Conservation (phyloP, 2,329 filamentous ascomycete genomes). For the Aureobasidium mangrovei region DNA sequence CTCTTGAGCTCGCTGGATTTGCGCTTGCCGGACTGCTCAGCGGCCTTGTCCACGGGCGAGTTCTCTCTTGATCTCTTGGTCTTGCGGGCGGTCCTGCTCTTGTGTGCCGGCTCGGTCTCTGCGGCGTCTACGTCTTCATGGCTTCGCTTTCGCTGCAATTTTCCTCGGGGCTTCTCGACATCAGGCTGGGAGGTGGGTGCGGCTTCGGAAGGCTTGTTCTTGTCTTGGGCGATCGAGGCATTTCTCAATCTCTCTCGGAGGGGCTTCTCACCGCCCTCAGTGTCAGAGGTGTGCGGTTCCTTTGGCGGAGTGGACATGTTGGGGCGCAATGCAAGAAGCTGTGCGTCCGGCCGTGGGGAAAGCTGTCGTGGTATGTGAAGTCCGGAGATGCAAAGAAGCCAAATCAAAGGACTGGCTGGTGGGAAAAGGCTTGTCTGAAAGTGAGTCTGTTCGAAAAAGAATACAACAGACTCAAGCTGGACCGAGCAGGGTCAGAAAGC, state of each 20-base stretch:
- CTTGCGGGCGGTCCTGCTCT: conserved; percentile 36
- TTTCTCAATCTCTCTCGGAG: conserved; percentile 54
- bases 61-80: conserved; percentile 42
- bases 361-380: no score
- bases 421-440: no score
- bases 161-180: conserved; percentile 21
- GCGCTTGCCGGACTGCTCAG: conserved; percentile 25
- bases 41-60: conserved; percentile 26
- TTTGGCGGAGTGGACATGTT: conserved; percentile 22
- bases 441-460: neutral
- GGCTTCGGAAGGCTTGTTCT: neutral
- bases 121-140: conserved; percentile 32
- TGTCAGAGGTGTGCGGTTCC: conserved; percentile 27
- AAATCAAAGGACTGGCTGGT: no score
- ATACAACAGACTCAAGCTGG: neutral
- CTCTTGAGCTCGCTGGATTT: conserved; percentile 22
- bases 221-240: conserved; percentile 40
- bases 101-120: conserved; percentile 25
- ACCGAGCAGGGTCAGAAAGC: conserved; percentile 1
- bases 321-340: neutral
- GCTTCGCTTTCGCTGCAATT: conserved; percentile 37
- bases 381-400: no score
- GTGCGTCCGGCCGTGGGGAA: no score
- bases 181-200: neutral
- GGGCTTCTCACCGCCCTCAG: conserved; percentile 45